These are phyloP conservation scores for Arabidopsis hybrid DNA, from an alignment of 441 rosid species.

Conservation along the genomic window DNA sequence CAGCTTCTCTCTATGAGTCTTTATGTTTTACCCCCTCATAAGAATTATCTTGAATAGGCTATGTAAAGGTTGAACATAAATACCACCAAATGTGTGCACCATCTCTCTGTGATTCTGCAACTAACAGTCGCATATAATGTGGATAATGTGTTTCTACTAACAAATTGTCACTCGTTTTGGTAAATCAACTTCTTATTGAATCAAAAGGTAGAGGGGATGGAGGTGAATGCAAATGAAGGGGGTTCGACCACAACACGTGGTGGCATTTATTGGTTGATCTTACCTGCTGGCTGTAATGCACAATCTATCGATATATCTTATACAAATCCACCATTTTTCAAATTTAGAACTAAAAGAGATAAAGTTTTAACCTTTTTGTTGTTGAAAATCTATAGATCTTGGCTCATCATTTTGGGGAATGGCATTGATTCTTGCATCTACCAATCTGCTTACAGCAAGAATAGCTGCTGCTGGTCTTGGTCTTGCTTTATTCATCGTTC, in stretches of 20 bases:
- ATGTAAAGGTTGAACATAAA: too few relatives aligned
- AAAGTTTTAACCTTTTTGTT: conserved; percentile 9
- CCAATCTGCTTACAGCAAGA: conserved; percentile 81
- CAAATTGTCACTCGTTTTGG: not conserved
- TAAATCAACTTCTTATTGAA: not conserved
- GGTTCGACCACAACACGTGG: conserved; percentile 89
- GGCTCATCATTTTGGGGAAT: conserved; percentile 99
- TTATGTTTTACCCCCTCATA: too few relatives aligned
- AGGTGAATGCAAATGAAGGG: conserved; percentile 92
- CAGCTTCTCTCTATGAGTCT: too few relatives aligned
- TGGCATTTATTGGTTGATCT: conserved; percentile 84
- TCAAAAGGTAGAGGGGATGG: conserved; percentile 84
- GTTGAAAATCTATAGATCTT: conserved; percentile 60
- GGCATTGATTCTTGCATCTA: conserved; percentile 89
- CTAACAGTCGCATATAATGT: not conserved
- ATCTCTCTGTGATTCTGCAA: conserved; percentile 11
- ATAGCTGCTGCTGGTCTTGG: conserved; percentile 86
- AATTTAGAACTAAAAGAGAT: not conserved
- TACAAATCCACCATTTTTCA: conserved; percentile 4
- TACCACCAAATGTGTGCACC: not conserved
- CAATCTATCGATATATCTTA: conserved; percentile 11
- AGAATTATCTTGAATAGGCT: too few relatives aligned
- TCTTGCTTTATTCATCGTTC: conserved; percentile 77
- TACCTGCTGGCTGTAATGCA: conserved; percentile 93
- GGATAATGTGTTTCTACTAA: not conserved